These are phyloP conservation scores for Entelexis paramagnoliae DNA, from an alignment of 1,139 yeast genomes.

Conservation along the genomic window DNA sequence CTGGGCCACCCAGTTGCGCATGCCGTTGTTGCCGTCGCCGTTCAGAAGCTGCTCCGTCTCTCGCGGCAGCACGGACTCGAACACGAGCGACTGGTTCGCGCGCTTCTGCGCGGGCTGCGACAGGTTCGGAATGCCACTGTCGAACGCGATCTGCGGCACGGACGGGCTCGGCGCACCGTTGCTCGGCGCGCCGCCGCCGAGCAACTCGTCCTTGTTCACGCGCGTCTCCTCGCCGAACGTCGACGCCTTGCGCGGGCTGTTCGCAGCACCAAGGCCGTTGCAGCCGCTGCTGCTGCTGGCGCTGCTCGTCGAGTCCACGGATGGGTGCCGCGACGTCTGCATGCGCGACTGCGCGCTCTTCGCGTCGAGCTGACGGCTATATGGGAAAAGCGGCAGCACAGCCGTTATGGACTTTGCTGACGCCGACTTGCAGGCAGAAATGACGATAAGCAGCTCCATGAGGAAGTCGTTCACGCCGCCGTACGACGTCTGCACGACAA, in stretches of 20 bases:
- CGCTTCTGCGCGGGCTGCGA: not conserved
- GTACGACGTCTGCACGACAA: constrained; percentile 66
- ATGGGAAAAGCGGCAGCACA: constrained; percentile 88
- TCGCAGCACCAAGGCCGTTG: not conserved
- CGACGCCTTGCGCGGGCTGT: constrained; percentile 21
- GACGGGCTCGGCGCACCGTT: not conserved
- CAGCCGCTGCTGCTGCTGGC: not conserved
- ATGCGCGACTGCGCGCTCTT: constrained; percentile 6
- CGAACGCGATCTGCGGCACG: constrained; percentile 2
- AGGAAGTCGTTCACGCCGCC: constrained; percentile 89
- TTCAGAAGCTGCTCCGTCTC: constrained; percentile 7
- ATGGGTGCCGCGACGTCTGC: not conserved
- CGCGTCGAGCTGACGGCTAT: constrained; percentile 90
- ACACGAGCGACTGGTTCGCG: not conserved
- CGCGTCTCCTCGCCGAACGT: constrained; percentile 22
- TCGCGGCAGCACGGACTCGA: not conserved
- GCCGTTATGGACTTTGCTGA: constrained; percentile 91
- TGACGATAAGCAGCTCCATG: constrained; percentile 74
- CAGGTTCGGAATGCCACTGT: not conserved
- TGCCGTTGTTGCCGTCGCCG: constrained; percentile 45
- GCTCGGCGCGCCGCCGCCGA: not conserved
- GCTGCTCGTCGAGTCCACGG: not conserved
- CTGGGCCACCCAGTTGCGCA: constrained; percentile 92
- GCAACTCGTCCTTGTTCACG: not conserved
- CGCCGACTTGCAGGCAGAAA: constrained; percentile 92